Evolutionary conservation across 2,329 filamentous ascomycete genomes (phyloP).

Genomic region (Talaromyces sp.): DNA sequence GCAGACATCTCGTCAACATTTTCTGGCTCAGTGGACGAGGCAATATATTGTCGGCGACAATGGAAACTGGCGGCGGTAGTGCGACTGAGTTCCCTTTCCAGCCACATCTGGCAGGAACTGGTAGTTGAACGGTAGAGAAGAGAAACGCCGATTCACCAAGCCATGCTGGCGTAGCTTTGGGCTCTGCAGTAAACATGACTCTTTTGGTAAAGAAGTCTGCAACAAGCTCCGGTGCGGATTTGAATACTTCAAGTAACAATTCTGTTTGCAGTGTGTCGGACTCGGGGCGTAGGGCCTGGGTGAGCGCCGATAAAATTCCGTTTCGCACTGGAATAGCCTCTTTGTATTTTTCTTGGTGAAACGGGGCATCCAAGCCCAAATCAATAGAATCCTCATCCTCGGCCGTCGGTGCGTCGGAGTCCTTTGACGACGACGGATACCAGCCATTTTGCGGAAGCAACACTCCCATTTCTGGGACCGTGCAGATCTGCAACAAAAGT

Average conservation of each 20-base stretch:
- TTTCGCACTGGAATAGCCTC: conserved; percentile 73
- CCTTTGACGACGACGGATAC: conserved; percentile 66
- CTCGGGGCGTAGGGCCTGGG: conserved; percentile 76
- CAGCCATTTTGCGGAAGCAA: conserved; percentile 74
- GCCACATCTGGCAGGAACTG: conserved; percentile 69
- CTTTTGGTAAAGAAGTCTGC: conserved; percentile 82
- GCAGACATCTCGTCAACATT: conserved; percentile 72
- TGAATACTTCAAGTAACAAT: conserved; percentile 74
- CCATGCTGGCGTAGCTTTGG: conserved; percentile 90
- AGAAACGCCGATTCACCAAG: conserved; percentile 88
- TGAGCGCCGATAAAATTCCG: conserved; percentile 70
- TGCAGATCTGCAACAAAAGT: conserved; percentile 72
- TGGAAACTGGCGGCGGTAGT: conserved; percentile 70
- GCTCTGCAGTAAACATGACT: conserved; percentile 77
- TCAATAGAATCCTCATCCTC: conserved; percentile 51
- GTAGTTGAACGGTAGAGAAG: conserved; percentile 72
- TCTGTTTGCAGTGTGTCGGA: conserved; percentile 76
- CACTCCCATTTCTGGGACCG: conserved; percentile 66
- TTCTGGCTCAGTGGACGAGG: conserved; percentile 79
- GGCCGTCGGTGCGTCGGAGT: conserved; percentile 52
- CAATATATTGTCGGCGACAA: conserved; percentile 80
- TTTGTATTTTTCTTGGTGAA: conserved; percentile 65
- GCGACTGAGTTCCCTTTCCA: conserved; percentile 57
- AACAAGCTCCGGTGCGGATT: conserved; percentile 75
- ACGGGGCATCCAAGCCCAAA: conserved; percentile 63